Percentiles rank a stretch among this genome's conserved stretches.
These are phyloP conservation scores for Phlebiopsis gigantea DNA, from an alignment of 768 basidiomycete genomes.

Conservation along the genomic window DNA sequence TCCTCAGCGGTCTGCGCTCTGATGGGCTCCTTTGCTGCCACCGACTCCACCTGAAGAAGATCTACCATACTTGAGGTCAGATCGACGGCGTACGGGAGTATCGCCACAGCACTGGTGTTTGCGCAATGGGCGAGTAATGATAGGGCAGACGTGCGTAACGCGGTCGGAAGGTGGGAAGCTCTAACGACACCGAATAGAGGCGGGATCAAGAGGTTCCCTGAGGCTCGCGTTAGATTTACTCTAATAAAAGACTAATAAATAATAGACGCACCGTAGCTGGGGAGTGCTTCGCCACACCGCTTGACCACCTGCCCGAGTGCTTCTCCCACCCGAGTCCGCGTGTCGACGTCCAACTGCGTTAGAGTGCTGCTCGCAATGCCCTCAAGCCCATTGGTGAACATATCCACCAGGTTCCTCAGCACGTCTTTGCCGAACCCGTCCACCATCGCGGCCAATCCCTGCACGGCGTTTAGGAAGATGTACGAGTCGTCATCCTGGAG, in stretches of 20 bases:
- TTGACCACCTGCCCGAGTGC: conserved; percentile 75
- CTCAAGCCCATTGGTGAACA: conserved; percentile 54
- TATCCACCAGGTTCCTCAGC: conserved; percentile 55
- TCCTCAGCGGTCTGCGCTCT: not conserved
- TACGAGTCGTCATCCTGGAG: conserved; percentile 94
- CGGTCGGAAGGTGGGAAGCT: conserved; percentile 55
- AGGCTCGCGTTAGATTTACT: not conserved
- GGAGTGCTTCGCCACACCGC: conserved; percentile 63
- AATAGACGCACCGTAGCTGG: conserved; percentile 53
- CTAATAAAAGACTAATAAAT: not conserved
- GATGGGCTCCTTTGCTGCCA: conserved; percentile 20
- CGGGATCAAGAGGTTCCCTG: conserved; percentile 72
- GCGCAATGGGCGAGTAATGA: conserved; percentile 73
- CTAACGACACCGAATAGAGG: conserved; percentile 63
- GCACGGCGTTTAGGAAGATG: conserved; percentile 87
- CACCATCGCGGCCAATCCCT: conserved; percentile 84
- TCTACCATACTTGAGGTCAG: conserved; percentile 69
- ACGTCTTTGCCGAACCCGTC: conserved; percentile 74
- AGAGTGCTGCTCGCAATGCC: conserved; percentile 41
- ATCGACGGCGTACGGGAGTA: conserved; percentile 58
- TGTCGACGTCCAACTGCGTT: conserved; percentile 65
- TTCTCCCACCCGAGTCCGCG: conserved; percentile 75
- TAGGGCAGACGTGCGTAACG: conserved; percentile 63
- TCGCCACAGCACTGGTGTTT: conserved; percentile 53
- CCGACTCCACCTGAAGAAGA: conserved; percentile 62